Evolutionary conservation across 768 basidiomycete genomes (phyloP).

Genomic region (Mycena alexandri): DNA sequence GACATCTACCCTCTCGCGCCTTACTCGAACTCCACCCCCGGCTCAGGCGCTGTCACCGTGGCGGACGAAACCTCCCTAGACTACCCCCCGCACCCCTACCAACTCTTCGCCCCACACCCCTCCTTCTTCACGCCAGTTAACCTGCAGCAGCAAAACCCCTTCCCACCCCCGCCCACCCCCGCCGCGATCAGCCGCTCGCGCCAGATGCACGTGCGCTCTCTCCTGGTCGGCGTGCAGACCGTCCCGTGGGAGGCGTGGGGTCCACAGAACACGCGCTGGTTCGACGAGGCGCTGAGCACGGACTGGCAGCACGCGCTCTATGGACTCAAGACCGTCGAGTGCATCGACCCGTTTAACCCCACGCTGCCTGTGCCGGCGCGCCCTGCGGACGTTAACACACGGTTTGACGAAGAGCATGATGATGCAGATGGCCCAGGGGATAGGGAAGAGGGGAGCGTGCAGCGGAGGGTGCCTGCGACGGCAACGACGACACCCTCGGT

Average conservation of each 20-base stretch:
- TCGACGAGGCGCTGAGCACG: slow-evolving; percentile 60
- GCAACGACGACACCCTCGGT: slow-evolving; percentile 1
- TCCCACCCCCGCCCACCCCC: slow-evolving; percentile 21
- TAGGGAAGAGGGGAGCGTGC: too few species aligned
- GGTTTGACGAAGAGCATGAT: slow-evolving; percentile 9
- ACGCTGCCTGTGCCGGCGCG: slow-evolving; percentile 20
- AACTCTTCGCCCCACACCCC: slow-evolving; percentile 30
- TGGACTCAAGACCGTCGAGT: slow-evolving; percentile 64
- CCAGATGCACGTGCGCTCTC: slow-evolving; percentile 39
- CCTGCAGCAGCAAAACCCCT: slow-evolving; percentile 23
- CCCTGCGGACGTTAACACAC: slow-evolving; percentile 16
- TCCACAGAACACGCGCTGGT: slow-evolving; percentile 65
- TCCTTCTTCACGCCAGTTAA: slow-evolving; percentile 30
- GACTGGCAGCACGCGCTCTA: slow-evolving; percentile 71
- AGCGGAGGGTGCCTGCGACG: background rate
- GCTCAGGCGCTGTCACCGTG: background rate
- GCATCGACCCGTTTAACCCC: slow-evolving; percentile 44
- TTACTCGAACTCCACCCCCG: too few species aligned
- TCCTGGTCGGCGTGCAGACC: slow-evolving; percentile 33
- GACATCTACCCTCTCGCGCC: background rate
- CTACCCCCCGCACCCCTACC: slow-evolving; percentile 21
- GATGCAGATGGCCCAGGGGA: background rate
- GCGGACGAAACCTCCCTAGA: slow-evolving; percentile 6
- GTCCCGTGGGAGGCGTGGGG: slow-evolving; percentile 67
- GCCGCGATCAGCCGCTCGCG: slow-evolving; percentile 22